Base-by-base conservation (phyloP, 2,329 filamentous ascomycete species). In the Polychaeton citri region DNA sequence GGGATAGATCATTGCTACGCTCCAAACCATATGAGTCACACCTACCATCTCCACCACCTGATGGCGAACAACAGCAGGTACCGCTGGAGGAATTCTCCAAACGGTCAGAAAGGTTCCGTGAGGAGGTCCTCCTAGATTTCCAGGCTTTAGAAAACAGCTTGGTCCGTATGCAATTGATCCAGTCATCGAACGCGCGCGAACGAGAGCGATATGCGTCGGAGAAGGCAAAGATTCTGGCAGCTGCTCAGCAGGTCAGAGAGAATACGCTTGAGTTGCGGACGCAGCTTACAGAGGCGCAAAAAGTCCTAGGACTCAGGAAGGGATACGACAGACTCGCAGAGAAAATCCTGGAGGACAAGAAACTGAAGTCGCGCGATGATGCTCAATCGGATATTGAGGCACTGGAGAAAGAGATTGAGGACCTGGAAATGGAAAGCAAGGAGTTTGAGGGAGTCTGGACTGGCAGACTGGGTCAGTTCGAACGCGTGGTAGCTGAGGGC, bases 401-500 rank as follows among this genome's bases (percentile, higher is more conserved):
- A 62, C 68, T 95, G 21, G 79, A 87, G 53, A 78, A 83, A 30
- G 88, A 96, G 63, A 95, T 92, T 58, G 73, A 76, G 28, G 85
- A 93, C 55, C 65, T 96, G 40, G 79, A 92, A 62, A 74, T 76
- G 44, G 86, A 96, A 64, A 85, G 83, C 51, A 72, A 74, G 52
- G 78, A 81, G 24, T 92, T 92, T 55, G 80, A 76, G 33, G 72
- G 70, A 44, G 90, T 84, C 0, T 95, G 87, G 87, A 68, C 73
- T 30, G 86, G 93, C 60, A 71, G 88, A 26, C 69, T 81, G 43
- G 81, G 85, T 48, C 85, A 94, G 60, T 94, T 95, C 58, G 82
- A 79, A 39, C 72, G 76, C 38, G 87, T 96, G 50, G 82, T 94
- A 54, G 82, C 87, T 40, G 88, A 95, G 63, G 85, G 85, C n/a